Conservation (phyloP, 1,284 basidiomycete species). For the Serendipita sp. region DNA sequence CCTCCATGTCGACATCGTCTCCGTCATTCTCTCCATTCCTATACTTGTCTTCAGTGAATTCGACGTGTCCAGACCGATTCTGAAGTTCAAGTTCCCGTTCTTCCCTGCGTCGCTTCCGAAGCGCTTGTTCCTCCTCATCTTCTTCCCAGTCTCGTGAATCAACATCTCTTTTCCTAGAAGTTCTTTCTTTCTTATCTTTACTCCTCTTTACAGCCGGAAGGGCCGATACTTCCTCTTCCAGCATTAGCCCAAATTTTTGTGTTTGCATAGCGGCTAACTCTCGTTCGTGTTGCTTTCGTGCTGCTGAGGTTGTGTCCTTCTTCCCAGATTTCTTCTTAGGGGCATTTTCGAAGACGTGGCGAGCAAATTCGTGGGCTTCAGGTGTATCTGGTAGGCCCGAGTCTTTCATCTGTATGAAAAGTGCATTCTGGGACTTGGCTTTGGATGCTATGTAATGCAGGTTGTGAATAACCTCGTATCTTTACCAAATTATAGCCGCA, state of each 20-base stretch:
- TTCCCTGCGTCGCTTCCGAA: constrained; percentile 26
- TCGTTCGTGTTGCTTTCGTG: constrained; percentile 51
- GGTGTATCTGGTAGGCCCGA: constrained; percentile 70
- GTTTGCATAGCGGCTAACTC: constrained; percentile 54
- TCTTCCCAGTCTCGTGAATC: constrained; percentile 72
- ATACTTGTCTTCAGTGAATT: constrained; percentile 22
- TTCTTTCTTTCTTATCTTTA: constrained; percentile 32
- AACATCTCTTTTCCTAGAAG: constrained; percentile 59
- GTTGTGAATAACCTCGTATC: not conserved
- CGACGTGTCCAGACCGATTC: constrained; percentile 39
- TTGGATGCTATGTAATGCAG: constrained; percentile 45
- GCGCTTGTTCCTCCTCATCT: constrained; percentile 67
- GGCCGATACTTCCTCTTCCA: constrained; percentile 53
- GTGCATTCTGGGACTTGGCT: constrained; percentile 64
- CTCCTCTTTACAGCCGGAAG: constrained; percentile 25
- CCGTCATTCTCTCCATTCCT: constrained; percentile 23
- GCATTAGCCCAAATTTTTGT: constrained; percentile 63
- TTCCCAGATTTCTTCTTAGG: constrained; percentile 64
- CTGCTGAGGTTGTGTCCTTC: constrained; percentile 28
- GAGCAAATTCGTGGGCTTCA: constrained; percentile 67
- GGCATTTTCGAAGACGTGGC: constrained; percentile 60
- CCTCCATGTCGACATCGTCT: constrained; percentile 26
- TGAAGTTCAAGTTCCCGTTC: constrained; percentile 11
- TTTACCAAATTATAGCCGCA: constrained; percentile 24
- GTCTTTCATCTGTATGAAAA: constrained; percentile 60